Evolutionary conservation across 169 alveolate species (phyloP).

Genomic region (Eimeria acervulina): DNA sequence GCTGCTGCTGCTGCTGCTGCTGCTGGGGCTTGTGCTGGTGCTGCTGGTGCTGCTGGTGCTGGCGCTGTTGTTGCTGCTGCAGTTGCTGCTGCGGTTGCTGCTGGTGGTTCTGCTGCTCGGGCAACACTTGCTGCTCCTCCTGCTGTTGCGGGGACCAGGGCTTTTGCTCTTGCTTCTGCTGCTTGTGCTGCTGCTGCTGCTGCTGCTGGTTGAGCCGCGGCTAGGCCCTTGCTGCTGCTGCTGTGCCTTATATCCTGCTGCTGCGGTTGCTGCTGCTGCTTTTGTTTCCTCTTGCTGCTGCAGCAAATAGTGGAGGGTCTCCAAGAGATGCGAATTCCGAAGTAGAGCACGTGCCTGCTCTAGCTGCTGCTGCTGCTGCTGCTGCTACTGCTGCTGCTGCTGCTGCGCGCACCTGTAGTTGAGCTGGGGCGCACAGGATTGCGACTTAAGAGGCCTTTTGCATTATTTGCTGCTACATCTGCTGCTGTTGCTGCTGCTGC

Average conservation of each 20-base stretch:
- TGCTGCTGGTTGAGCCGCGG: neutral
- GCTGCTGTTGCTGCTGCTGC: constrained; percentile 35
- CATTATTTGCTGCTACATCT: neutral
- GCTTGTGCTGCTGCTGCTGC: neutral
- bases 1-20: constrained; percentile 25
- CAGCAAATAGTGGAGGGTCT: too few species aligned
- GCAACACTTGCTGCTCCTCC: neutral
- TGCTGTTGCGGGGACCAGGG: neutral
- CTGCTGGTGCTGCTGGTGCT: neutral
- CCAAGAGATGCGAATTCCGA: too few species aligned
- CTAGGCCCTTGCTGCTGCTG: too few species aligned
- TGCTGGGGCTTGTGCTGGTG: neutral
- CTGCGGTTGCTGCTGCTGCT: constrained; percentile 58
- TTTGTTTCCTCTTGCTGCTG: neutral
- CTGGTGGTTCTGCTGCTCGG: neutral
- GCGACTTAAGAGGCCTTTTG: too few species aligned
- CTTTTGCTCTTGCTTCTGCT: neutral
- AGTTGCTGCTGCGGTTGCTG: neutral
- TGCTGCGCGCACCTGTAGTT: too few species aligned
- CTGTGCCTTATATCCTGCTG: too few species aligned
- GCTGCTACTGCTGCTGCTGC: too few species aligned
- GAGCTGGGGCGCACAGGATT: too few species aligned
- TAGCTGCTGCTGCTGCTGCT: too few species aligned
- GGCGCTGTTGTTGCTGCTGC: neutral
- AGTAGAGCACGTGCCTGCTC: too few species aligned